A percentile compares a stretch with the other conserved stretches of the same genome.
Conservation (phyloP, 1,139 yeast genomes). For the Kurtzmaniella natalensis region DNA sequence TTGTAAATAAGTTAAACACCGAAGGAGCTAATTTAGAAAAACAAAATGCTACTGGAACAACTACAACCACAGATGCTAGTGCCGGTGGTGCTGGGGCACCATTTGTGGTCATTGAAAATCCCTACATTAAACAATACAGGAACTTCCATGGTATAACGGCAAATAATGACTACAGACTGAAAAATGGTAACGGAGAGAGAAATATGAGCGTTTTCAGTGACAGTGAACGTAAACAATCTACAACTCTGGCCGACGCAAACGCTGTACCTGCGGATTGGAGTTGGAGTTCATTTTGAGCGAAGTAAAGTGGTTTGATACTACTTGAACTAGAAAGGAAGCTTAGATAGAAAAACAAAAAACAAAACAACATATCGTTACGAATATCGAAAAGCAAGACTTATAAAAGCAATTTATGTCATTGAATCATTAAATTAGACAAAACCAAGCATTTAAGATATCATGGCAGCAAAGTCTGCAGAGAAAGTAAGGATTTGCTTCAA, state of each 20-base stretch:
- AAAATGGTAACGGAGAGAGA: slow-evolving; percentile 6
- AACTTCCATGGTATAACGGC: not conserved
- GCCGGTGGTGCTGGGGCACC: slow-evolving; percentile 19
- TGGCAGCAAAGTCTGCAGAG: too few species aligned
- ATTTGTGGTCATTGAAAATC: slow-evolving; percentile 37
- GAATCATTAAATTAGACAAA: too few species aligned
- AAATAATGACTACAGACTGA: slow-evolving; percentile 3
- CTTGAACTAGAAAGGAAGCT: too few species aligned
- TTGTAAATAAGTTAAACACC: slow-evolving; percentile 26
- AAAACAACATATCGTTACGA: too few species aligned
- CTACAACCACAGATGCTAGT: too few species aligned
- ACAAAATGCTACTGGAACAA: slow-evolving; percentile 1
- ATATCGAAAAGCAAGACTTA: too few species aligned
- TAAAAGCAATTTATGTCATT: too few species aligned
- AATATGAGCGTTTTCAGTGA: slow-evolving; percentile 7
- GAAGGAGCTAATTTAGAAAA: slow-evolving; percentile 8
- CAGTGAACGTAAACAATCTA: slow-evolving; percentile 1
- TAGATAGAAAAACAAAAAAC: too few species aligned
- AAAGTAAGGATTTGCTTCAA: too few species aligned
- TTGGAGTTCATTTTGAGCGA: slow-evolving; percentile 43
- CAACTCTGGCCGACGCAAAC: slow-evolving; percentile 12
- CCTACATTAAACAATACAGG: slow-evolving; percentile 19
- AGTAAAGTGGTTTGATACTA: too few species aligned
- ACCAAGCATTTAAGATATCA: too few species aligned
- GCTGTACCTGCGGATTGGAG: slow-evolving; percentile 38